A percentile compares a stretch with the other conserved stretches of the same genome.
phyloP scores from a whole-genome alignment of 441 rosid genomes.

The Omphalea diandra region DNA sequence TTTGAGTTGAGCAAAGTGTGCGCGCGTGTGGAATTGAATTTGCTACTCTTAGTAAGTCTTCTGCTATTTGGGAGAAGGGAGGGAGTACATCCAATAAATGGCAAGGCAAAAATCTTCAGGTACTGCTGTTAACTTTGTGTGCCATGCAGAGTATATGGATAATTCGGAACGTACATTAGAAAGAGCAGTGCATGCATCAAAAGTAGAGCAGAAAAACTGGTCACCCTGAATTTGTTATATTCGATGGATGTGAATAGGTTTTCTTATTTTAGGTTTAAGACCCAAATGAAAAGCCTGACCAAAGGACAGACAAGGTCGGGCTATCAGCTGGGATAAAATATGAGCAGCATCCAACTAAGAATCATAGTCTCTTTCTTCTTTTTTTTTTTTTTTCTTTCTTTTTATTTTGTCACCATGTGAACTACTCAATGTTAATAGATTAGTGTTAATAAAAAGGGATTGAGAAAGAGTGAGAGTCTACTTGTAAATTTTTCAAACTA shows the following conservation, averaged over 20 bases:
- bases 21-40: too few relatives aligned
- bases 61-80: background rate
- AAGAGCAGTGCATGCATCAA: conserved; percentile 14
- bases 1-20: too few relatives aligned
- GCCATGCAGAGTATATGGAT: conserved; percentile 12
- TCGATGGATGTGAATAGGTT: background rate
- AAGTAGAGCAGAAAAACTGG: conserved; percentile 5
- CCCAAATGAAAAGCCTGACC: conserved; percentile 14
- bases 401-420: too few relatives aligned
- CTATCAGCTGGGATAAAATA: background rate
- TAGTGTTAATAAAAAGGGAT: too few relatives aligned
- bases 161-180: conserved; percentile 1
- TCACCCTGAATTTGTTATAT: background rate
- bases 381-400: background rate
- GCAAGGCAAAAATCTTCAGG: background rate
- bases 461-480: too few relatives aligned
- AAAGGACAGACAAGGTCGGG: background rate
- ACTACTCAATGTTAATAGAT: too few relatives aligned
- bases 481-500: too few relatives aligned
- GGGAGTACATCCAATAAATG: too few relatives aligned
- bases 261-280: conserved; percentile 4
- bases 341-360: background rate
- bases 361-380: background rate
- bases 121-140: conserved; percentile 6
- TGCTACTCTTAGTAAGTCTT: too few relatives aligned